phyloP scores from a whole-genome alignment of 352 stramenopile species.

The Pythium rishiriense region DNA sequence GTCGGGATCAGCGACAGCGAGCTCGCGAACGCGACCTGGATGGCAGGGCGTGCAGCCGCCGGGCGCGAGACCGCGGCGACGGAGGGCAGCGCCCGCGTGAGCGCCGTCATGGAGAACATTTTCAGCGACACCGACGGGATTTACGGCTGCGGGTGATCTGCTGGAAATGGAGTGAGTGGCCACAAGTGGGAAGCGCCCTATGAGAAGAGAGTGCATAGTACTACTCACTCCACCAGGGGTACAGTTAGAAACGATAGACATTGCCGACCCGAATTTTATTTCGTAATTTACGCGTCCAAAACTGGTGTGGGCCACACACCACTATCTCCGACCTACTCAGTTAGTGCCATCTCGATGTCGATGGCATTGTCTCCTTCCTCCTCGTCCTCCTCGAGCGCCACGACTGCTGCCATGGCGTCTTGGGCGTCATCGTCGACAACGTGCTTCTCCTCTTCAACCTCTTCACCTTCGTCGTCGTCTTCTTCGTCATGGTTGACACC shows the following conservation, averaged over 20 bases:
- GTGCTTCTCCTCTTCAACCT: not conserved
- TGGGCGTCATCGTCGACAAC: not conserved
- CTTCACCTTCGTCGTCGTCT: conserved; percentile 4
- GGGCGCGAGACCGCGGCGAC: conserved; percentile 16
- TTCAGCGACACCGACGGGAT: not conserved
- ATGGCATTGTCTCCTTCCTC: not conserved
- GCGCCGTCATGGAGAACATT: conserved; percentile 47
- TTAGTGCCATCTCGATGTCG: conserved; percentile 2
- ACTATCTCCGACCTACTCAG: not conserved
- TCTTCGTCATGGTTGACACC: conserved; percentile 4
- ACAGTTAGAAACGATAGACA: conserved; percentile 1
- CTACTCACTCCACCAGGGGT: not conserved
- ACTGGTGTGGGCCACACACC: conserved; percentile 11
- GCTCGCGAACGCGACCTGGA: conserved; percentile 44
- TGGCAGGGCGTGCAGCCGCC: conserved; percentile 1
- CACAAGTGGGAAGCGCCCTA: conserved; percentile 25
- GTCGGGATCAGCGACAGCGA: conserved; percentile 52
- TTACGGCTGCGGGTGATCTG: conserved; percentile 5
- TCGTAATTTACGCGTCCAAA: conserved; percentile 16
- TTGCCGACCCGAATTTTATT: conserved; percentile 10
- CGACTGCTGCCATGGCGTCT: not conserved
- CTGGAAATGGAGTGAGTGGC: conserved; percentile 17
- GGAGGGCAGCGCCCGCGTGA: conserved; percentile 49
- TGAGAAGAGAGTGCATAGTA: conserved; percentile 12
- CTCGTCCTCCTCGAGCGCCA: not conserved